phyloP scores from a whole-genome alignment of 2,329 filamentous ascomycete genomes.

The Fusarium transvaalense region DNA sequence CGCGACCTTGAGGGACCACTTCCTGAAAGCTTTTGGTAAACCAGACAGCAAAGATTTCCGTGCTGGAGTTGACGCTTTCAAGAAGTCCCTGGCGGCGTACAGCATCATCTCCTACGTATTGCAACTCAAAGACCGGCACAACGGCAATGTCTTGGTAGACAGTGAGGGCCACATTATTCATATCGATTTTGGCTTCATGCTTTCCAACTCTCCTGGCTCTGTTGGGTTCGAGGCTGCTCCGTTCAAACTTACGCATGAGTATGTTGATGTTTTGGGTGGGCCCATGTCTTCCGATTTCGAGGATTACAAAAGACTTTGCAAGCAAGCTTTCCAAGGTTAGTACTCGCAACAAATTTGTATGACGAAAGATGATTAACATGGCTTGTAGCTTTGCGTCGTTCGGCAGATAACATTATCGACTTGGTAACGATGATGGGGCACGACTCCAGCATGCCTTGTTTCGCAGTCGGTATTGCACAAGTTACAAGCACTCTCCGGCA shows the following conservation, averaged over 20 bases:
- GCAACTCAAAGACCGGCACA: constrained; percentile 88
- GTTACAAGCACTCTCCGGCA: constrained; percentile 77
- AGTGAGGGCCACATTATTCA: constrained; percentile 89
- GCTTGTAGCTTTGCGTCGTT: constrained; percentile 74
- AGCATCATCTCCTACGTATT: constrained; percentile 87
- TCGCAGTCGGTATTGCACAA: constrained; percentile 77
- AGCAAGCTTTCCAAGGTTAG: constrained; percentile 83
- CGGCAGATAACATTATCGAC: constrained; percentile 84
- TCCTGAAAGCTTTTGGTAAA: constrained; percentile 81
- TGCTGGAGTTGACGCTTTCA: constrained; percentile 82
- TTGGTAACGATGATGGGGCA: constrained; percentile 87
- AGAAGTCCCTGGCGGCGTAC: constrained; percentile 84
- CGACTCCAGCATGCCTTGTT: constrained; percentile 88
- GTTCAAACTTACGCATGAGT: constrained; percentile 88
- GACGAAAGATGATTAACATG: constrained; percentile 20
- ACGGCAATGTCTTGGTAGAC: constrained; percentile 87
- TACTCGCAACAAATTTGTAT: constrained; percentile 2
- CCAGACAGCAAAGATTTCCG: constrained; percentile 76
- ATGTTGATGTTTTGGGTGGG: constrained; percentile 85
- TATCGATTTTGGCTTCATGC: constrained; percentile 92
- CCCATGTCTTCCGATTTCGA: constrained; percentile 76
- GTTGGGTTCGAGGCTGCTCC: constrained; percentile 89
- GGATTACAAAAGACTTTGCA: constrained; percentile 83
- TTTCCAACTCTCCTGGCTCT: constrained; percentile 85
- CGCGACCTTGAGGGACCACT: constrained; percentile 85